Conservation (phyloP, 2,329 filamentous ascomycete genomes). For the Pseudopithomyces maydicus region DNA sequence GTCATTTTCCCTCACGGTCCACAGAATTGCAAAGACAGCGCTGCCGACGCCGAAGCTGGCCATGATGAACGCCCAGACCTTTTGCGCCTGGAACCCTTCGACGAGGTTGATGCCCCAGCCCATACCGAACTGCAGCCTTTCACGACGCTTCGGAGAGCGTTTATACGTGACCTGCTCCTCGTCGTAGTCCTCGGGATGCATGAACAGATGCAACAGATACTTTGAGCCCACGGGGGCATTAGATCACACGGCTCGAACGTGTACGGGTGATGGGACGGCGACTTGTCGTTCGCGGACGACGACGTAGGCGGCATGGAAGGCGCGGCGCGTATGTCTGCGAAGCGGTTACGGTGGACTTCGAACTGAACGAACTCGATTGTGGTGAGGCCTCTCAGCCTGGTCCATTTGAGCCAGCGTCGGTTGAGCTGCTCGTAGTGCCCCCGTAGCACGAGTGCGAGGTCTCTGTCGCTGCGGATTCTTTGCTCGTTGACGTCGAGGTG, state of each 20-base stretch:
- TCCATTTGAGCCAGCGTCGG: constrained; percentile 35
- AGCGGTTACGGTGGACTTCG: constrained; percentile 47
- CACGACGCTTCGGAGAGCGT: constrained; percentile 40
- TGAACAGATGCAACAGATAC: constrained; percentile 48
- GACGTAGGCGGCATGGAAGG: constrained; percentile 43
- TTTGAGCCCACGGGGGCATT: constrained; percentile 45
- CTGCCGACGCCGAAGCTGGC: constrained; percentile 38
- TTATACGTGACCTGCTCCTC: constrained; percentile 44
- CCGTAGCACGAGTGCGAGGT: constrained; percentile 40
- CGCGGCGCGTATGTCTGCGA: constrained; percentile 45
- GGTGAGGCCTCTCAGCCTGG: constrained; percentile 41
- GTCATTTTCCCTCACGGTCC: constrained; percentile 39
- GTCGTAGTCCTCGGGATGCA: constrained; percentile 48
- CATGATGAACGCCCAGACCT: constrained; percentile 41
- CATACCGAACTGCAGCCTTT: constrained; percentile 39
- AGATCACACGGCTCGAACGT: constrained; percentile 45
- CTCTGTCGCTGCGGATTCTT: constrained; percentile 41
- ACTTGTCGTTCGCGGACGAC: constrained; percentile 20
- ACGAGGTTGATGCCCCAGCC: constrained; percentile 48
- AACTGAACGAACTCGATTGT: constrained; percentile 48
- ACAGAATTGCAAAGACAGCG: constrained; percentile 41
- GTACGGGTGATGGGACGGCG: constrained; percentile 36
- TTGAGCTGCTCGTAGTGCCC: constrained; percentile 43
- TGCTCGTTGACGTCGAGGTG: constrained; percentile 43
- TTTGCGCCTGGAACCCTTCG: constrained; percentile 44